These are phyloP conservation scores for Triadica sebifera DNA, from an alignment of 345 rosid species.

Conservation along the genomic window DNA sequence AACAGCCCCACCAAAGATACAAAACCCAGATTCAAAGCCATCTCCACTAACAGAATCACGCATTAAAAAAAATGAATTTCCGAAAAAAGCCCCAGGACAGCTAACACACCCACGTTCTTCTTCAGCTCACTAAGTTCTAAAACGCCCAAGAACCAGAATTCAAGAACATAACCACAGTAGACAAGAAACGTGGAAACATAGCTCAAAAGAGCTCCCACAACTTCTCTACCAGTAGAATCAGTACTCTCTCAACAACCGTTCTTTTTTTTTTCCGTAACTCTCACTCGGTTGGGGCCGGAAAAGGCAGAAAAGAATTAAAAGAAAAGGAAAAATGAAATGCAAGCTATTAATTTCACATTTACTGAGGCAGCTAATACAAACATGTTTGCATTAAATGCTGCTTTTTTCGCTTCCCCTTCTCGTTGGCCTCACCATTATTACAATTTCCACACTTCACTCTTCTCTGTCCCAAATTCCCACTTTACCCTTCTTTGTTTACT, in stretches of 20 bases:
- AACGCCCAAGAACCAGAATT: neutral
- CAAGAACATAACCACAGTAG: too few species aligned
- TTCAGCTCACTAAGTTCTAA: neutral
- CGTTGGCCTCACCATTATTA: conserved; percentile 25
- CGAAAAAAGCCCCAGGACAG: neutral
- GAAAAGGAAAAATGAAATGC: neutral
- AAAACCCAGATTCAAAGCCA: conserved; percentile 40
- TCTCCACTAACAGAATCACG: conserved; percentile 17
- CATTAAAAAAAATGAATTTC: neutral
- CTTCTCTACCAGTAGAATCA: neutral
- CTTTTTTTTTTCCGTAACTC: neutral
- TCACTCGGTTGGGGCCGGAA: too few species aligned
- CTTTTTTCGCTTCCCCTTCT: neutral
- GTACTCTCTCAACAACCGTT: conserved; percentile 22
- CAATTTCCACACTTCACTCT: neutral
- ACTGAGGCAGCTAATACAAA: conserved; percentile 30
- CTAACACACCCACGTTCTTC: neutral
- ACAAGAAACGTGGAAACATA: too few species aligned
- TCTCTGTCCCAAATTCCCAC: conserved; percentile 6
- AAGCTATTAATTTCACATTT: conserved; percentile 30
- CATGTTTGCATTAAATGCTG: conserved; percentile 49
- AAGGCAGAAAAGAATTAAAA: neutral
- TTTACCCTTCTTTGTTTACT: conserved; percentile 20
- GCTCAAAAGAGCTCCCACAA: neutral
- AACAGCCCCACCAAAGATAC: conserved; percentile 32